A percentile compares a stretch with the other conserved stretches of the same genome.
Evolutionary conservation across 1,139 yeast species (phyloP).

Genomic region (Kodamaea ohmeri): DNA sequence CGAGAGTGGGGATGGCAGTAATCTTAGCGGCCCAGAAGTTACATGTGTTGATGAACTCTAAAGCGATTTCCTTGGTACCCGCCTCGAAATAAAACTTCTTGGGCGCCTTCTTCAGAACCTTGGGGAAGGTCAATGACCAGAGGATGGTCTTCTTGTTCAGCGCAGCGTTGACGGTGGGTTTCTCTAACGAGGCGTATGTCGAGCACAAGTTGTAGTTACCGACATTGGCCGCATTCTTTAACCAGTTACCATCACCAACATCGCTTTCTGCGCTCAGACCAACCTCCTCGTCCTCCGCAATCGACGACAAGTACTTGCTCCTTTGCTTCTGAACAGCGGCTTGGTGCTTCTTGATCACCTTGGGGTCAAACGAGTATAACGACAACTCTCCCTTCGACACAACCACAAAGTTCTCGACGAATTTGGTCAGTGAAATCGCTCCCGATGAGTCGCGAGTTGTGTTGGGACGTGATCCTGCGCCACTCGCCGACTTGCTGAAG

Average conservation of each 20-base stretch:
- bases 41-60: conserved; percentile 71
- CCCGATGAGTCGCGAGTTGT: conserved; percentile 10
- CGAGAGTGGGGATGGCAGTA: conserved; percentile 70
- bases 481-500: conserved; percentile 19
- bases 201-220: conserved; percentile 51
- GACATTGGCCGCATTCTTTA: conserved; percentile 48
- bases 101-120: conserved; percentile 29
- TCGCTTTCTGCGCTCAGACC: conserved; percentile 21
- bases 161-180: conserved; percentile 11
- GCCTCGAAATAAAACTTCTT: conserved; percentile 52
- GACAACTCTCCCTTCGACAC: conserved; percentile 58
- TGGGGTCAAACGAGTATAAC: conserved; percentile 52
- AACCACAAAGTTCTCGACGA: conserved; percentile 51
- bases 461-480: conserved; percentile 7
- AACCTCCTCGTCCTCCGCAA: conserved; percentile 16
- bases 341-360: conserved; percentile 42
- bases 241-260: conserved; percentile 71
- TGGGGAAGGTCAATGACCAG: conserved; percentile 45
- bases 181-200: conserved; percentile 46
- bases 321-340: conserved; percentile 30
- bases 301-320: conserved; percentile 21
- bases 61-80: conserved; percentile 67
- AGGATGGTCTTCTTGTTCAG: conserved; percentile 17
- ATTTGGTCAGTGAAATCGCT: conserved; percentile 25
- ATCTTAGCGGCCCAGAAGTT: conserved; percentile 90